phyloP scores from a whole-genome alignment of 179 eudicot genomes.

The Carnegiea gigantea region DNA sequence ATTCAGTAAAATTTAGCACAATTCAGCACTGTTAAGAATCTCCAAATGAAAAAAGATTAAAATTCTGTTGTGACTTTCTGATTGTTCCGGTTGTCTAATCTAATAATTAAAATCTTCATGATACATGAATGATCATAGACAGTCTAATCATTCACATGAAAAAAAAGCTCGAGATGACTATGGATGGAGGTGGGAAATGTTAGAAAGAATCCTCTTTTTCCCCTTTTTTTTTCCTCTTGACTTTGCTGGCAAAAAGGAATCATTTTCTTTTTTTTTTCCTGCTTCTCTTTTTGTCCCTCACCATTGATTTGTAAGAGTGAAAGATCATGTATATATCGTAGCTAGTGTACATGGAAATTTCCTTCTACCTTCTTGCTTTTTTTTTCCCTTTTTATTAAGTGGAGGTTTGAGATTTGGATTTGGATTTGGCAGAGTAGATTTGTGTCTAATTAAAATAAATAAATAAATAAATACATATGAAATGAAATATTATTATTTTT shows the following conservation, averaged over 20 bases:
- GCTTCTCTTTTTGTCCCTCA: neutral
- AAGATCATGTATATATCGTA: neutral
- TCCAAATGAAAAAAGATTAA: too few species aligned
- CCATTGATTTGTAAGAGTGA: neutral
- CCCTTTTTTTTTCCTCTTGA: constrained; percentile 6
- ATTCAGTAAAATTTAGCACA: too few species aligned
- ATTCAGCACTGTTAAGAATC: too few species aligned
- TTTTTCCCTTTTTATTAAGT: neutral
- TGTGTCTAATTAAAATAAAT: neutral
- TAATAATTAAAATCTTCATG: too few species aligned
- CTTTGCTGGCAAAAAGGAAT: constrained; percentile 1
- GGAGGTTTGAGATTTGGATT: neutral
- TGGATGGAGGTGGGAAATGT: constrained; percentile 17
- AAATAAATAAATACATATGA: neutral
- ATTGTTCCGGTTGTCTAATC: too few species aligned
- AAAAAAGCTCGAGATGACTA: neutral
- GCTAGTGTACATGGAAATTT: neutral
- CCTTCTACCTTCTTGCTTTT: neutral
- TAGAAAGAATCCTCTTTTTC: neutral
- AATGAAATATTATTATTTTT: constrained; percentile 17
- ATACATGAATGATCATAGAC: neutral
- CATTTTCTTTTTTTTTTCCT: neutral
- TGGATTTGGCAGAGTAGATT: constrained; percentile 1
- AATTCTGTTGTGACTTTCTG: too few species aligned
- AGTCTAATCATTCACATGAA: constrained; percentile 3